phyloP scores from a whole-genome alignment of 1,284 basidiomycete genomes.

The Takashimella tepidaria region DNA sequence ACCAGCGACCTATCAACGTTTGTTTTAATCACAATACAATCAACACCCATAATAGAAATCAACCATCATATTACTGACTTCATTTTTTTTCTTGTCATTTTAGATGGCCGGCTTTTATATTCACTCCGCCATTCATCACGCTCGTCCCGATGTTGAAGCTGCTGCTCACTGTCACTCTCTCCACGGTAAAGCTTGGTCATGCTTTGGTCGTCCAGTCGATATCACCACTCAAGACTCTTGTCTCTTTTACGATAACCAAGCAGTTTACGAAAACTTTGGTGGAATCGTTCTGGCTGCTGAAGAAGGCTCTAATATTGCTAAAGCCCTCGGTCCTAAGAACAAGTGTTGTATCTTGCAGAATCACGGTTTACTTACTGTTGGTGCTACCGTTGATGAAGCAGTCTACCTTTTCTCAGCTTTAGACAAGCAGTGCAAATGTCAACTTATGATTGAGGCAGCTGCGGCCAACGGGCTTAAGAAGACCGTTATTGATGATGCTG shows the following conservation, averaged over 20 bases:
- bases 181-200: constrained; percentile 36
- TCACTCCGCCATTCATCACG: constrained; percentile 57
- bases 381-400: constrained; percentile 40
- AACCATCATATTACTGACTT: neutral
- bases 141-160: constrained; percentile 59
- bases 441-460: constrained; percentile 45
- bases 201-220: constrained; percentile 38
- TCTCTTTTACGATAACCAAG: constrained; percentile 29
- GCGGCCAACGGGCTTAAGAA: constrained; percentile 37
- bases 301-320: constrained; percentile 60
- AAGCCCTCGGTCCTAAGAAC: constrained; percentile 52
- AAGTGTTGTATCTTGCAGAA: constrained; percentile 53
- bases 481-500: constrained; percentile 34
- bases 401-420: constrained; percentile 40
- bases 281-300: constrained; percentile 58
- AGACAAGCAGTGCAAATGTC: constrained; percentile 43
- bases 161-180: constrained; percentile 61
- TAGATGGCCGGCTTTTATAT: constrained; percentile 55
- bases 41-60: neutral
- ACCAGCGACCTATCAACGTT: constrained; percentile 43
- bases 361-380: constrained; percentile 57
- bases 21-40: constrained; percentile 2
- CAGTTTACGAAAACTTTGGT: constrained; percentile 51
- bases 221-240: constrained; percentile 34
- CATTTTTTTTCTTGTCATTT: constrained; percentile 17